Evolutionary conservation across 805 yeast species (phyloP).

Genomic region (Candida dendrica): DNA sequence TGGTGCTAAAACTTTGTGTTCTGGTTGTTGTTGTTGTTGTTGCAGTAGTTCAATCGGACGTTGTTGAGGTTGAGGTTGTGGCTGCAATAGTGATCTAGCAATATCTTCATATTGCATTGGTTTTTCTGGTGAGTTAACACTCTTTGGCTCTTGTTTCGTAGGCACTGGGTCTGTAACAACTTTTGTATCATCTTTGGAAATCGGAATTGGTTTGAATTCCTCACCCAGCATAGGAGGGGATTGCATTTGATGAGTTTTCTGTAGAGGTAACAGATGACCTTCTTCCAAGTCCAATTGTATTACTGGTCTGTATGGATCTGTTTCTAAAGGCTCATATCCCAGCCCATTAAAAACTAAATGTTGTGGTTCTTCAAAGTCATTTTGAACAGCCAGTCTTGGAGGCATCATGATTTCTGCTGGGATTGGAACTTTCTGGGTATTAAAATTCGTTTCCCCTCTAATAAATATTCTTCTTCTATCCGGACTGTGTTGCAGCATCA

Average conservation of each 20-base stretch:
- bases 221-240: neutral
- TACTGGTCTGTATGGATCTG: neutral
- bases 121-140: too few species aligned
- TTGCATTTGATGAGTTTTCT: neutral
- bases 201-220: neutral
- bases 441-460: constrained; percentile 29
- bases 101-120: too few species aligned
- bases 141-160: too few species aligned
- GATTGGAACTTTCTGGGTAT: constrained; percentile 25
- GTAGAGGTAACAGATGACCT: neutral
- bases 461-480: constrained; percentile 22
- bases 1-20: neutral
- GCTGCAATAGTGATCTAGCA: too few species aligned
- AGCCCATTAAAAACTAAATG: constrained; percentile 31
- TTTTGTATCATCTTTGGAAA: neutral
- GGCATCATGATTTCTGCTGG: constrained; percentile 31
- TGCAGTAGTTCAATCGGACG: neutral
- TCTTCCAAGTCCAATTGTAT: neutral
- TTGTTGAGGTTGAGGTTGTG: neutral
- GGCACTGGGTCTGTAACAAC: too few species aligned
- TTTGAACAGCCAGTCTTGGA: constrained; percentile 29
- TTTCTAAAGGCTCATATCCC: constrained; percentile 23
- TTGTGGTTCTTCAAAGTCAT: constrained; percentile 16
- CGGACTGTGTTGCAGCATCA: constrained; percentile 10
- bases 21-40: neutral